phyloP scores from a whole-genome alignment of 2,329 filamentous ascomycete genomes.

The Aspergillus thermomutatus region DNA sequence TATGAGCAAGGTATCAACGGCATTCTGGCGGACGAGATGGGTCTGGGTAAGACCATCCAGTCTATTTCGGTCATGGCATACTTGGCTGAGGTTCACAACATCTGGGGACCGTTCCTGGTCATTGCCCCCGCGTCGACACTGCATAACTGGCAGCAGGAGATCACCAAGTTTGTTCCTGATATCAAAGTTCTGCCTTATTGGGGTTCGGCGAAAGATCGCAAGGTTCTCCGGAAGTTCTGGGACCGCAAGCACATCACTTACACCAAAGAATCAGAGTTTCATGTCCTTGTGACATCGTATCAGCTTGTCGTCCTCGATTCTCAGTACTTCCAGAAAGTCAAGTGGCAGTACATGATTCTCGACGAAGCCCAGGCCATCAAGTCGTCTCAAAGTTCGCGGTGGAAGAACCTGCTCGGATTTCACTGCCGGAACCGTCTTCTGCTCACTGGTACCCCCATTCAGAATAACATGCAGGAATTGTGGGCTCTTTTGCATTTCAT shows the following conservation, averaged over 20 bases:
- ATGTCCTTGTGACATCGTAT: conserved; percentile 94
- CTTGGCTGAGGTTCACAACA: conserved; percentile 92
- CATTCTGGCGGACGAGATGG: conserved; percentile 98
- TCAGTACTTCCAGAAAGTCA: conserved; percentile 97
- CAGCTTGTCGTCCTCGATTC: conserved; percentile 95
- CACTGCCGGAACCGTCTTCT: conserved; percentile 92
- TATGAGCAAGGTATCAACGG: conserved; percentile 99
- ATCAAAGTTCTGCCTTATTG: conserved; percentile 97
- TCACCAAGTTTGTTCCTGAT: conserved; percentile 87
- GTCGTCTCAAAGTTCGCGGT: conserved; percentile 90
- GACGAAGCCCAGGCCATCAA: conserved; percentile 99
- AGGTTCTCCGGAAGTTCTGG: conserved; percentile 97
- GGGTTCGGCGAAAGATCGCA: conserved; percentile 90
- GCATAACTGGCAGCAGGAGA: conserved; percentile 99
- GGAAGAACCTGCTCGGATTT: conserved; percentile 93
- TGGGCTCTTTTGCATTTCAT: conserved; percentile 99
- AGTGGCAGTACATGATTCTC: conserved; percentile 99
- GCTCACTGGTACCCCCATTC: conserved; percentile 93
- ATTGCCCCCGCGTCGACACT: conserved; percentile 94
- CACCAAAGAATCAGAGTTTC: conserved; percentile 87
- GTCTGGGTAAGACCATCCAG: conserved; percentile 97
- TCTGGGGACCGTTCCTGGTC: conserved; percentile 96
- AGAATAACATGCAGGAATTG: conserved; percentile 99
- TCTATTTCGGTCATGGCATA: conserved; percentile 99
- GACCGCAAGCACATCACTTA: conserved; percentile 97